Conservation (phyloP, 495 filamentous ascomycete species). For the Geopyxis carbonaria region DNA sequence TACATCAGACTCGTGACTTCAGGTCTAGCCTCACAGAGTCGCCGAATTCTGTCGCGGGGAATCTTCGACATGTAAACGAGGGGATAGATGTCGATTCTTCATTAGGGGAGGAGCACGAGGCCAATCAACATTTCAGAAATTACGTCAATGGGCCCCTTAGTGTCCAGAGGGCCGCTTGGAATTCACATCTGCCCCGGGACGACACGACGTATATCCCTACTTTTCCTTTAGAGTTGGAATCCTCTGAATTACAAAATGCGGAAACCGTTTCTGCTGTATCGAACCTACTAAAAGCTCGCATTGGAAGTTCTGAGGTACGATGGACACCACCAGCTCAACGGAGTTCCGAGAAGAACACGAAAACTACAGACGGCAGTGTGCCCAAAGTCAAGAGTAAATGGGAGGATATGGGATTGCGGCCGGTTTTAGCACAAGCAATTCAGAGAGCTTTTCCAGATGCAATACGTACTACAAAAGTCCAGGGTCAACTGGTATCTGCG, state of each 20-base stretch:
- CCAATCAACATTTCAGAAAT: too few relatives aligned
- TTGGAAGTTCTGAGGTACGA: slow-evolving; percentile 4
- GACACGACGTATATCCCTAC: too few relatives aligned
- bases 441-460: slow-evolving; percentile 16
- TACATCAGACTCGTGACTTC: too few relatives aligned
- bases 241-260: too few relatives aligned
- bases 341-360: not conserved
- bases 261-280: slow-evolving; percentile 3
- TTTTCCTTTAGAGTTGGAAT: not conserved
- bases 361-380: not conserved
- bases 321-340: not conserved
- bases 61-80: too few relatives aligned
- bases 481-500: slow-evolving; percentile 13
- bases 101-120: too few relatives aligned
- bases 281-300: not conserved
- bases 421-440: slow-evolving; percentile 12
- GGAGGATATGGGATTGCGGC: slow-evolving; percentile 15
- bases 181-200: too few relatives aligned
- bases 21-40: too few relatives aligned
- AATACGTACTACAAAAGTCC: slow-evolving; percentile 9
- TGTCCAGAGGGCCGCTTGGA: too few relatives aligned
- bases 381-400: slow-evolving; percentile 3
- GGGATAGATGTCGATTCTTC: too few relatives aligned
- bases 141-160: too few relatives aligned
- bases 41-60: too few relatives aligned